Evolutionary conservation across 805 yeast genomes (phyloP).

Genomic region (Yarrowia yakushimensis): DNA sequence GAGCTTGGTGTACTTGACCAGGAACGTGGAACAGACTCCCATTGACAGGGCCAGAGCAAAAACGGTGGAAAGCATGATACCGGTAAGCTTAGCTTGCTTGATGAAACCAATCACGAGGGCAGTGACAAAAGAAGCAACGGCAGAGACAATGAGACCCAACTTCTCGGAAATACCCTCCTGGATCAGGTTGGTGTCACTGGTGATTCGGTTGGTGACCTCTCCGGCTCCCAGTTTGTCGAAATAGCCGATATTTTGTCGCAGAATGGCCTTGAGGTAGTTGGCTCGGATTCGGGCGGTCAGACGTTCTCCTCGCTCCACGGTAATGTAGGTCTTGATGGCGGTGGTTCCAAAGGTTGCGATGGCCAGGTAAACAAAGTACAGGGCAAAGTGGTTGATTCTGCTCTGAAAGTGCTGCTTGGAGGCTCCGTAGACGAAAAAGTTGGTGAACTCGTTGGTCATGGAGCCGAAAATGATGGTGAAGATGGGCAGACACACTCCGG

Average conservation of each 20-base stretch:
- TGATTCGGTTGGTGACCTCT: slow-evolving; percentile 43
- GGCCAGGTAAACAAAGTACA: slow-evolving; percentile 43
- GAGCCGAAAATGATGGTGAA: slow-evolving; percentile 43
- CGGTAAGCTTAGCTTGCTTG: slow-evolving; percentile 39
- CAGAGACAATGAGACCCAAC: slow-evolving; percentile 41
- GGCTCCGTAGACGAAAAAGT: slow-evolving; percentile 34
- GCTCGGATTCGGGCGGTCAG: slow-evolving; percentile 42
- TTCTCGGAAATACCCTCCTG: slow-evolving; percentile 46
- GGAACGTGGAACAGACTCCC: slow-evolving; percentile 35
- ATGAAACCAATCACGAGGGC: slow-evolving; percentile 41
- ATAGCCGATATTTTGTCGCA: slow-evolving; percentile 43
- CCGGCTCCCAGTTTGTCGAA: slow-evolving; percentile 45
- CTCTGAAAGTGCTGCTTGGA: slow-evolving; percentile 37
- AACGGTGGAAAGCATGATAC: slow-evolving; percentile 39
- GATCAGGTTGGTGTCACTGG: slow-evolving; percentile 42
- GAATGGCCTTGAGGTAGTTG: slow-evolving; percentile 38
- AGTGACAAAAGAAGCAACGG: slow-evolving; percentile 41
- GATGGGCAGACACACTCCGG: slow-evolving; percentile 43
- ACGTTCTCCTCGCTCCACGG: slow-evolving; percentile 43
- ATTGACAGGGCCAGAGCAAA: slow-evolving; percentile 36
- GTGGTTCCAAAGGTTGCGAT: slow-evolving; percentile 39
- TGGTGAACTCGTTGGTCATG: slow-evolving; percentile 40
- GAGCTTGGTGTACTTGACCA: slow-evolving; percentile 34
- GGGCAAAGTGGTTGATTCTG: slow-evolving; percentile 38
- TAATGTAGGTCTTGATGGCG: slow-evolving; percentile 38